Conservation (phyloP, 805 yeast species). For the Diddensiella santjacobensis region DNA sequence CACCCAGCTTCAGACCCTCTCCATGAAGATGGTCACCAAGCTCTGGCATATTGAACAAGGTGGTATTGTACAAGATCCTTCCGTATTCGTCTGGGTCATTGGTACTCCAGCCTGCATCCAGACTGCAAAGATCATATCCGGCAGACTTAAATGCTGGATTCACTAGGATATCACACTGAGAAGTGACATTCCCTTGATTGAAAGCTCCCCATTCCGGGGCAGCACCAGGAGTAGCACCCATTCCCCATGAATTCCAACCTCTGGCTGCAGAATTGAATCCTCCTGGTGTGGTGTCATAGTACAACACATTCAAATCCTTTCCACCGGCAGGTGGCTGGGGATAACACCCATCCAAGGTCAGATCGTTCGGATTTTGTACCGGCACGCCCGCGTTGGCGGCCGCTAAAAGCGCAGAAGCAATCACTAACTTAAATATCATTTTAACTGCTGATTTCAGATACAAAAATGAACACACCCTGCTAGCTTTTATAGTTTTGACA, state of each 20-base stretch:
- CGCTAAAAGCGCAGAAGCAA: not conserved
- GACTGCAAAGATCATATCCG: slow-evolving; percentile 11
- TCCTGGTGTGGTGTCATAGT: slow-evolving; percentile 4
- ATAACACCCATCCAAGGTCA: slow-evolving; percentile 10
- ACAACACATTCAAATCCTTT: slow-evolving; percentile 6
- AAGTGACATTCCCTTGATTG: slow-evolving; percentile 8
- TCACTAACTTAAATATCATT: not conserved
- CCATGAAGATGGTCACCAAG: slow-evolving; percentile 7
- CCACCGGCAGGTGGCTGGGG: slow-evolving; percentile 8
- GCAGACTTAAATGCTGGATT: slow-evolving; percentile 4
- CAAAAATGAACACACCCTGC: too few species aligned
- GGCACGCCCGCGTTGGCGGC: not conserved
- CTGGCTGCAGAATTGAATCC: slow-evolving; percentile 9
- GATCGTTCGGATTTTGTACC: slow-evolving; percentile 2
- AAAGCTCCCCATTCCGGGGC: slow-evolving; percentile 5
- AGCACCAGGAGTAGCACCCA: slow-evolving; percentile 5
- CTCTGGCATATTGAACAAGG: slow-evolving; percentile 8
- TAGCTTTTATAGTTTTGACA: not conserved
- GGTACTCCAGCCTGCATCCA: slow-evolving; percentile 14
- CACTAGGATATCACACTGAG: slow-evolving; percentile 12
- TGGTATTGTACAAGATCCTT: slow-evolving; percentile 6
- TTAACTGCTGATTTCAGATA: too few species aligned
- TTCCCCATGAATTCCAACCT: slow-evolving; percentile 16
- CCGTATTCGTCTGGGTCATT: slow-evolving; percentile 11
- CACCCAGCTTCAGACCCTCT: slow-evolving; percentile 11